phyloP scores from a whole-genome alignment of 768 basidiomycete species.

The Russula sp. region DNA sequence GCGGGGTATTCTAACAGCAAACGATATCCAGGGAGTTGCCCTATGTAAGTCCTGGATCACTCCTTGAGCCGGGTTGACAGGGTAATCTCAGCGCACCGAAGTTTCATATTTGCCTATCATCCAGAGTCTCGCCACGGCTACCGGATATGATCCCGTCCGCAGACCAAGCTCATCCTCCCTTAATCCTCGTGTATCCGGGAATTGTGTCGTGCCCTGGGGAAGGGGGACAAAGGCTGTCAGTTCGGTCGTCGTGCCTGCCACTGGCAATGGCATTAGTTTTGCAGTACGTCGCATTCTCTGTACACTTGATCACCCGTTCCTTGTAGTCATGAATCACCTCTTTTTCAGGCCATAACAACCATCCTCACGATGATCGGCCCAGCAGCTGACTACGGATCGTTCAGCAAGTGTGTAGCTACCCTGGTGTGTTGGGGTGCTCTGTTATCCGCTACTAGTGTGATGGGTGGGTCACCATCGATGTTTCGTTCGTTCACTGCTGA shows the following conservation, averaged over 20 bases:
- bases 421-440: slow-evolving; percentile 74
- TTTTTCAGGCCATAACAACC: slow-evolving; percentile 56
- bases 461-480: slow-evolving; percentile 38
- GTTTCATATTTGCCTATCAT: slow-evolving; percentile 66
- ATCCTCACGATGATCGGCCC: slow-evolving; percentile 70
- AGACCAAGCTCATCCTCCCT: slow-evolving; percentile 67
- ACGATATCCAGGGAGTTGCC: slow-evolving; percentile 50
- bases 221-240: slow-evolving; percentile 65
- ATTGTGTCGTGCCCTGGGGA: slow-evolving; percentile 76
- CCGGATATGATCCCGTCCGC: slow-evolving; percentile 62
- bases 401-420: slow-evolving; percentile 72
- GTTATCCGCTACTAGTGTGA: slow-evolving; percentile 59
- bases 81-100: neutral
- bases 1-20: neutral
- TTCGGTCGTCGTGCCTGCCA: slow-evolving; percentile 70
- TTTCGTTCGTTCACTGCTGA: slow-evolving; percentile 37
- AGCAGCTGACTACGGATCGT: slow-evolving; percentile 64
- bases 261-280: slow-evolving; percentile 55
- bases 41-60: slow-evolving; percentile 33
- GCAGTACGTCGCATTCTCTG: slow-evolving; percentile 41
- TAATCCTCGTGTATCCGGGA: slow-evolving; percentile 48
- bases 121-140: slow-evolving; percentile 59
- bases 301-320: neutral
- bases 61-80: slow-evolving; percentile 5
- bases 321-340: neutral